Percentiles rank a stretch among this genome's conserved stretches.
phyloP scores from a whole-genome alignment of 768 basidiomycete genomes.

The Nevesoporus exiguus region DNA sequence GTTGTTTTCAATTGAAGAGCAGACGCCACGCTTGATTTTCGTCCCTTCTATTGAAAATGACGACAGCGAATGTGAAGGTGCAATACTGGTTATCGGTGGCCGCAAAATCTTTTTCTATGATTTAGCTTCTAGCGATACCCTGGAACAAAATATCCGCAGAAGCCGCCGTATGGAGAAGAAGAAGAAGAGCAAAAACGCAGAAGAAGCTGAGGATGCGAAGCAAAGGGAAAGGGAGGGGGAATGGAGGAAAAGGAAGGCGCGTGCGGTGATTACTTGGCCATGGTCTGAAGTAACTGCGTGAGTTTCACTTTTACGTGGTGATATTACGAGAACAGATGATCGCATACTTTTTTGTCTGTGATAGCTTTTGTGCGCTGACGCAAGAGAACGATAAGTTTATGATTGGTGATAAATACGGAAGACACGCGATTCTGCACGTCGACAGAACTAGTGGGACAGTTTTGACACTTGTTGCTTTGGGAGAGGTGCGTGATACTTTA shows the following conservation, averaged over 20 bases:
- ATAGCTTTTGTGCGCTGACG: conserved; percentile 53
- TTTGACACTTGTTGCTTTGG: conserved; percentile 61
- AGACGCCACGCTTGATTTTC: conserved; percentile 39
- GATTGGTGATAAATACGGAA: conserved; percentile 69
- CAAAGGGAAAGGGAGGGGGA: conserved; percentile 58
- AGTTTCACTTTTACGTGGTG: conserved; percentile 20
- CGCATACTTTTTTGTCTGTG: not conserved
- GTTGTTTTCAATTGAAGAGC: conserved; percentile 38
- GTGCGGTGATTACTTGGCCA: conserved; percentile 64
- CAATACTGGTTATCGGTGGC: conserved; percentile 68
- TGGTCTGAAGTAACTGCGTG: conserved; percentile 73
- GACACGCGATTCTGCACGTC: conserved; percentile 61
- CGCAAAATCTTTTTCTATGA: conserved; percentile 62
- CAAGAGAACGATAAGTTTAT: conserved; percentile 47
- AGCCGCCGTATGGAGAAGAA: conserved; percentile 49
- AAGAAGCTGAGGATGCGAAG: conserved; percentile 44
- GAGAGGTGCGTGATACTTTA: conserved; percentile 50
- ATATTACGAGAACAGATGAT: not conserved
- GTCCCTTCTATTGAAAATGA: conserved; percentile 27
- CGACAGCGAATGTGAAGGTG: conserved; percentile 49
- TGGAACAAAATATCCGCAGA: conserved; percentile 55
- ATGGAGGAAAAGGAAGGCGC: conserved; percentile 50
- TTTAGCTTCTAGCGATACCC: conserved; percentile 42
- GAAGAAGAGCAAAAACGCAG: conserved; percentile 44
- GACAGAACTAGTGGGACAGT: conserved; percentile 36